Base-by-base conservation (phyloP, 179 eudicot species). In the Nepenthes alata region DNA sequence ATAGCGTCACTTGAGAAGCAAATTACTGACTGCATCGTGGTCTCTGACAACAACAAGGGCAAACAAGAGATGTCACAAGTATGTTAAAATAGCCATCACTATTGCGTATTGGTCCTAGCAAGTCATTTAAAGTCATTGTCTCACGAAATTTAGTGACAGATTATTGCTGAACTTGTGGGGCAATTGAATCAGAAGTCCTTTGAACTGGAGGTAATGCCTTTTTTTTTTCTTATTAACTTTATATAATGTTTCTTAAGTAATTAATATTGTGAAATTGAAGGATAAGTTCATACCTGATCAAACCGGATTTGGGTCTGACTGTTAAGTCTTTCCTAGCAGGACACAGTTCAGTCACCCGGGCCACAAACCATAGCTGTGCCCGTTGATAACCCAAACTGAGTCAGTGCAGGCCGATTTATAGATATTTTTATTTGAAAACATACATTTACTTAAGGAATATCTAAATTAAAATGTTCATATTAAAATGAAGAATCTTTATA, bases 161-260 rank as follows among this genome's bases (percentile, higher is more conserved):
- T 87, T 52, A 74, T 85, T 55, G 81, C 85, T 67, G 97, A 94
- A 66, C 80, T 94, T 15, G 76, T 79, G 79, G 83, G 77, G 69
- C 96, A 83, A 70, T 58, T 94, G 74, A 90, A 90, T 53, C 96
- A 90, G 88, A 94, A 85, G 69, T 87, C 95, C 41, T 87, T 90
- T 72, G 97, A 94, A 74, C 95, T 94, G 56, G 97, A 94, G 99
- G 99, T 90, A 66, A 64, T 52, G 45, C 47, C 44, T 14, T 67
- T 41, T 59, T 7, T 13, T 9, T 14, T 35, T 6, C 25, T 25
- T 25, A 25, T 25, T 25, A 25, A 25, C 25, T 25, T 25, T 25
- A 25, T 13, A 11, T 50, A 4, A 11, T 12, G 3, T 16, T 56
- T 34, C 37, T 34, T 56, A 16, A 1, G 11, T 34, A 16, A 4